phyloP scores from a whole-genome alignment of 2,329 filamentous ascomycete species.

The Stemphylium lycopersici region DNA sequence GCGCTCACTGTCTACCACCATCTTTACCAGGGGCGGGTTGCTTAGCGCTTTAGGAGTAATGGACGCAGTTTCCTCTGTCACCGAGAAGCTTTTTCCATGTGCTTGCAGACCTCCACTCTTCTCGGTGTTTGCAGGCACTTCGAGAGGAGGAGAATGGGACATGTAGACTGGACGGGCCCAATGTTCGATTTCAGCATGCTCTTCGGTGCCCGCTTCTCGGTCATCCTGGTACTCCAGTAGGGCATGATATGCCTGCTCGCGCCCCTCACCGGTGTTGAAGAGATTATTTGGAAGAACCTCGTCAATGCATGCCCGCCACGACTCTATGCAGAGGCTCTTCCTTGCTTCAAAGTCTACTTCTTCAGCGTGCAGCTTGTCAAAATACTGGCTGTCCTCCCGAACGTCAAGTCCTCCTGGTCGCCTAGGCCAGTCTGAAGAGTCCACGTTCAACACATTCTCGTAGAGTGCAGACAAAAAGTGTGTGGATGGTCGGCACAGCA shows the following conservation, averaged over 20 bases:
- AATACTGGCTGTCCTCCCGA: no score
- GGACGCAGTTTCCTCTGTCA: no score
- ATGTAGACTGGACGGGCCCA: background rate
- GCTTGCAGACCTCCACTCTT: no score
- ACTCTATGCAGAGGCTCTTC: background rate
- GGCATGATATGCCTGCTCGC: background rate
- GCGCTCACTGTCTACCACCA: no score
- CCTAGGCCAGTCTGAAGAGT: background rate
- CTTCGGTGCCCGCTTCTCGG: background rate
- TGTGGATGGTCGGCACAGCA: background rate
- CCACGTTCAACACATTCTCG: background rate
- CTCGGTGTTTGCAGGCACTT: background rate
- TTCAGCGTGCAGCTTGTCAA: no score
- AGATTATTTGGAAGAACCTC: background rate
- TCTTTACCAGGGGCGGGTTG: no score
- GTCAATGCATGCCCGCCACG: background rate
- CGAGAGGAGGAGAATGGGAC: background rate
- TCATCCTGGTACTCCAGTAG: background rate
- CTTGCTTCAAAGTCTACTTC: no score
- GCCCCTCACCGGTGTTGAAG: background rate
- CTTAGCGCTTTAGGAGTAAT: no score
- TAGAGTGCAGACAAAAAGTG: background rate
- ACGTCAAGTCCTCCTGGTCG: no score
- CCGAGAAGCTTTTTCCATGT: no score
- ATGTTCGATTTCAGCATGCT: background rate